Percentiles rank a stretch among this genome's conserved stretches.
Conservation (phyloP, 768 basidiomycete genomes). For the Favolaschia claudopus region DNA sequence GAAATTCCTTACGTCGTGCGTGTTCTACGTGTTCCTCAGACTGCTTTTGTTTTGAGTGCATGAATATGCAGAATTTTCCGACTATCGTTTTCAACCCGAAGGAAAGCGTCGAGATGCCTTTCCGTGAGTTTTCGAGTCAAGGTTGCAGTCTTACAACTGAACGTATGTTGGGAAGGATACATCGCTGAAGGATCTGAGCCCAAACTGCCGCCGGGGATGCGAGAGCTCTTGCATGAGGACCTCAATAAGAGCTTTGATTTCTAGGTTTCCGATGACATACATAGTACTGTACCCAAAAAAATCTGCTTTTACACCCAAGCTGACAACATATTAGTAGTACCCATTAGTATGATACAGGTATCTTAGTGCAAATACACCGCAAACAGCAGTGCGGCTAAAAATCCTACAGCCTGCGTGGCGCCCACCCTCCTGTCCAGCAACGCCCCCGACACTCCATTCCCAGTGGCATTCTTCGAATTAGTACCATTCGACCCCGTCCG, state of each 20-base stretch:
- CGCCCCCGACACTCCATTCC: too few relatives aligned
- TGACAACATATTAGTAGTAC: too few relatives aligned
- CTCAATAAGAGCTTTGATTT: conserved; percentile 89
- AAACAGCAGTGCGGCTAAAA: too few relatives aligned
- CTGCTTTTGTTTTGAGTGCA: neutral
- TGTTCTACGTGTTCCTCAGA: neutral
- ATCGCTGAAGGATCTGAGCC: conserved; percentile 65
- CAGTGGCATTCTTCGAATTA: too few relatives aligned
- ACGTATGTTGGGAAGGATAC: conserved; percentile 46
- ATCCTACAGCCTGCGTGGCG: too few relatives aligned
- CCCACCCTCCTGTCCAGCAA: too few relatives aligned
- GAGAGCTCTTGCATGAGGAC: conserved; percentile 82
- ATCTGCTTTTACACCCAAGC: neutral
- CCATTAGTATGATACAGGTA: too few relatives aligned
- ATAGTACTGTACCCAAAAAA: neutral
- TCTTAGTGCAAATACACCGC: too few relatives aligned
- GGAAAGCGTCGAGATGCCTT: conserved; percentile 99
- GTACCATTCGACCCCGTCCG: too few relatives aligned
- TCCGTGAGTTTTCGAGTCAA: conserved; percentile 62
- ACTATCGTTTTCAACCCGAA: conserved; percentile 87
- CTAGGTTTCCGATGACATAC: conserved; percentile 45
- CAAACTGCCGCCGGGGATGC: conserved; percentile 89
- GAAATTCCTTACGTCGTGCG: conserved; percentile 79
- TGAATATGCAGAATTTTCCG: conserved; percentile 74
- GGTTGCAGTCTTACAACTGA: neutral